phyloP scores from a whole-genome alignment of 2,329 filamentous ascomycete genomes.

The Fusarium proliferatum region DNA sequence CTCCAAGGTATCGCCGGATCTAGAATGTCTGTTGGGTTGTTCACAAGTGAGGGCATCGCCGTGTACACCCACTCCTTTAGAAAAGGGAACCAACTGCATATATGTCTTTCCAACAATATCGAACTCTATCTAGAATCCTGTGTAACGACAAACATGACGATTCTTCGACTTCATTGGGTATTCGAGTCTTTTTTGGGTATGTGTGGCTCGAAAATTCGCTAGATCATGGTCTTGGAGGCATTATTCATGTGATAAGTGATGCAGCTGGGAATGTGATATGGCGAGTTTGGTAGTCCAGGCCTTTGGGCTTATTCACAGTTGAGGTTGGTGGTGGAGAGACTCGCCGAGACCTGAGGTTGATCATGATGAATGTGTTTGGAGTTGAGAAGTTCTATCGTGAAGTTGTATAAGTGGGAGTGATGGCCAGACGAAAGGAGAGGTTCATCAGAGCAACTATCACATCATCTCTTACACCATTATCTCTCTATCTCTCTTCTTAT shows the following conservation, averaged over 20 bases:
- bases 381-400: background rate
- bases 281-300: background rate
- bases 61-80: background rate
- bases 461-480: background rate
- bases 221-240: background rate
- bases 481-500: background rate
- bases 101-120: background rate
- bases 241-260: background rate
- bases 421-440: background rate
- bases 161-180: background rate
- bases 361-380: background rate
- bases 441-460: background rate
- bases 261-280: background rate
- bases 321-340: background rate
- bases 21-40: background rate
- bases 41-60: slow-evolving; percentile 2
- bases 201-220: background rate
- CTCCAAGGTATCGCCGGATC: background rate
- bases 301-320: background rate
- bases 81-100: slow-evolving; percentile 4
- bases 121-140: background rate
- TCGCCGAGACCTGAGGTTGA: background rate
- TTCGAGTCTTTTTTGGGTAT: background rate
- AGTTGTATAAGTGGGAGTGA: slow-evolving; percentile 13
- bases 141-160: background rate